Conservation (phyloP, 2,329 filamentous ascomycete species). For the Epichloe uncinata region DNA sequence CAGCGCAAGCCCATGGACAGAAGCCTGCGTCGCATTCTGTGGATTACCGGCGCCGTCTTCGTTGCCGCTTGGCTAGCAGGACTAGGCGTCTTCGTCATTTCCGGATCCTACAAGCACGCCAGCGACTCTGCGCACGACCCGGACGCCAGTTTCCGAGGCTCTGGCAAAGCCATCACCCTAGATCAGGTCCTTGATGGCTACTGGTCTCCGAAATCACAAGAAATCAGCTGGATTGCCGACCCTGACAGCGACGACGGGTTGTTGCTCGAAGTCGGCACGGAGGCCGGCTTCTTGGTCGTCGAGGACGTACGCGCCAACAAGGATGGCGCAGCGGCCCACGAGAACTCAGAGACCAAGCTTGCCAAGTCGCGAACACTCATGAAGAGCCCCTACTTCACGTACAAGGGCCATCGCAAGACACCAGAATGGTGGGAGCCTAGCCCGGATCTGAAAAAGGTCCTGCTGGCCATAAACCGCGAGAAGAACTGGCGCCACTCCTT, state of each 20-base stretch:
- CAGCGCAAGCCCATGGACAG: slow-evolving; percentile 48
- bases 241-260: slow-evolving; percentile 70
- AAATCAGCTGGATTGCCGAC: slow-evolving; percentile 65
- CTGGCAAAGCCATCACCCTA: slow-evolving; percentile 59
- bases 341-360: slow-evolving; percentile 16
- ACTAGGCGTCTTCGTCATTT: slow-evolving; percentile 51
- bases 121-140: slow-evolving; percentile 54
- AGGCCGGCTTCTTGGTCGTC: slow-evolving; percentile 67
- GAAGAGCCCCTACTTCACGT: slow-evolving; percentile 49
- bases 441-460: slow-evolving; percentile 70
- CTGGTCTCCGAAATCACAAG: slow-evolving; percentile 49
- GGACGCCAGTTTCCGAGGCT: slow-evolving; percentile 47
- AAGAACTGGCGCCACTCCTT: slow-evolving; percentile 86
- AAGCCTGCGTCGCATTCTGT: slow-evolving; percentile 47
- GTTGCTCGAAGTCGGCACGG: slow-evolving; percentile 58
- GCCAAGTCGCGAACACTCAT: slow-evolving; percentile 58
- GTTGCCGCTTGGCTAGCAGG: slow-evolving; percentile 56
- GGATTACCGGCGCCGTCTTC: slow-evolving; percentile 47
- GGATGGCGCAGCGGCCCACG: slow-evolving; percentile 19
- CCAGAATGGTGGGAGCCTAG: slow-evolving; percentile 60
- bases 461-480: slow-evolving; percentile 59
- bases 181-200: slow-evolving; percentile 54
- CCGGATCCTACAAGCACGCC: slow-evolving; percentile 51
- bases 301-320: slow-evolving; percentile 59
- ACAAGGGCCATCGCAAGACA: slow-evolving; percentile 39